Evolutionary conservation across 179 eudicot genomes (phyloP), one percentile per base, ranked within the genome.

Genomic region (Silene noctiflora): DNA sequence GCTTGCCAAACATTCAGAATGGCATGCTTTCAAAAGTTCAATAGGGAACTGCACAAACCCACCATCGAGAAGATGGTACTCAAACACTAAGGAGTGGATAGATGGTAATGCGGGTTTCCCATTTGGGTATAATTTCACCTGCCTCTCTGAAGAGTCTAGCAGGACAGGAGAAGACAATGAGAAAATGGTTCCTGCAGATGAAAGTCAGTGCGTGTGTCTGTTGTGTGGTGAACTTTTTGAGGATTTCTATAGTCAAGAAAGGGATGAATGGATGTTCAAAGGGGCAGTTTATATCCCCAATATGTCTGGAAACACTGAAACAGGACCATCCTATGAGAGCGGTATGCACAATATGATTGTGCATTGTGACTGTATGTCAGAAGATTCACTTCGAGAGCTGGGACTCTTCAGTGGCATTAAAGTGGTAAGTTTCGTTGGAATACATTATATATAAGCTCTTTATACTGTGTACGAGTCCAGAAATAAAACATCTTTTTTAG

Each of bases 221-320:
- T 75, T 95, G 77, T 95, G 99, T 80, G 99, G 99, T 58, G 95
- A 95, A 75, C 75, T 89, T 76, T 95, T 95, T 86, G 97, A 93
- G 83, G 97, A 95, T 72, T 84, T 80, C 69, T 95, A 89, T 77
- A 67, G 87, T 81, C 80, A 81, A 48, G 91, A 89, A 73, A 83
- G 77, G 75, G 92, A 84, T 70, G 87, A 89, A 67, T 95, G 99
- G 97, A 89, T 95, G 97, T 95, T 92, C 83, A 88, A 82, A 81
- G 96, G 87, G 67, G 97, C 97, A 68, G 89, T 88, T 77, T 89
- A 88, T 83, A 72, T 89, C 83, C 82, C 80, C 27, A 72, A 77
- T 75, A 76, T 89, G 29, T 61, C 85, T 69, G 84, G 63, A 76
- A 83, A 79, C 61, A 11, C 72, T 31, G 73, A 63, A 42, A 39